Evolutionary conservation across 2,329 filamentous ascomycete genomes (phyloP).

Genomic region (Neonectria faginata): DNA sequence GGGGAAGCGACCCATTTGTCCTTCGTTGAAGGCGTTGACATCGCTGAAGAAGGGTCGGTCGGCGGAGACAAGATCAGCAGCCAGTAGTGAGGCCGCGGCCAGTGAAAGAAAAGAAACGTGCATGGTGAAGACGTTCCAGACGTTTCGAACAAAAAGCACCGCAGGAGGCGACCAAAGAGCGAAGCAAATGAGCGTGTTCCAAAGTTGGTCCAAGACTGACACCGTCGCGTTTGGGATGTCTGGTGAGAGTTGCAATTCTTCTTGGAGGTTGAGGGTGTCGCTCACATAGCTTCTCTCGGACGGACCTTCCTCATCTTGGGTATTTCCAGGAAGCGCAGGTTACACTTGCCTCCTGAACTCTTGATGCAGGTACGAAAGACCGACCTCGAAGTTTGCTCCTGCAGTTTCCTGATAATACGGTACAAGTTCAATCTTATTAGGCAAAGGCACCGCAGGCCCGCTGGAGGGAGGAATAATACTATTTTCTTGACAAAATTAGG

Average conservation of each 20-base stretch:
- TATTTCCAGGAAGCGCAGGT: background rate
- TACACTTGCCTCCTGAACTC: background rate
- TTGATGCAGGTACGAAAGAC: background rate
- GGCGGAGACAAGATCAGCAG: conserved; percentile 19
- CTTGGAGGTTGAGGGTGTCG: background rate
- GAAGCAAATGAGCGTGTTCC: conserved; percentile 3
- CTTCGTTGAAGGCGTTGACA: conserved; percentile 33
- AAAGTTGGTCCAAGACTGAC: conserved; percentile 9
- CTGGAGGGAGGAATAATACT: no score
- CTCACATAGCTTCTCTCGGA: background rate
- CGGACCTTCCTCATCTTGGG: background rate
- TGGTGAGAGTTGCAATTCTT: background rate
- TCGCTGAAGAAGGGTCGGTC: conserved; percentile 33
- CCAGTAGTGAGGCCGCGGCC: conserved; percentile 11
- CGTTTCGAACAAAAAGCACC: background rate
- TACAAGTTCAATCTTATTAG: background rate
- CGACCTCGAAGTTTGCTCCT: background rate
- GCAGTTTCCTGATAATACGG: background rate
- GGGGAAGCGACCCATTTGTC: conserved; percentile 35
- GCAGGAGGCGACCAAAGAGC: background rate
- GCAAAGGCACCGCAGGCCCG: no score
- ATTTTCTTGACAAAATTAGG: no score
- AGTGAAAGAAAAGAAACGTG: conserved; percentile 10
- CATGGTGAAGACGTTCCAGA: conserved; percentile 27
- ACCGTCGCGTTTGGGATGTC: background rate